These are phyloP conservation scores for Periglandula ipomoeae DNA, from an alignment of 2,329 filamentous ascomycete species.

Conservation along the genomic window DNA sequence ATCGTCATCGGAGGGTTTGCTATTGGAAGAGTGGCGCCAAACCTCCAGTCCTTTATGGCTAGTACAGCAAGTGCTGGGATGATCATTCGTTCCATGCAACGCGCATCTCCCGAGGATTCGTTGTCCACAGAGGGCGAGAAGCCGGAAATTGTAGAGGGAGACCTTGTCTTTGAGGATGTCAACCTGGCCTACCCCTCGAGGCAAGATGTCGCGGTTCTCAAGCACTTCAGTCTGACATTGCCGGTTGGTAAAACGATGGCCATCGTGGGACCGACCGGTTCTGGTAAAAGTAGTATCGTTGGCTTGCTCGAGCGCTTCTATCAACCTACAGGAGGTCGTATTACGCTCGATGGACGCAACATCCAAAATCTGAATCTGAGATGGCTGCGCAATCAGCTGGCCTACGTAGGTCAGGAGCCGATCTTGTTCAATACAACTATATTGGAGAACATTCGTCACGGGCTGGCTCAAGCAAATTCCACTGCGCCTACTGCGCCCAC, in stretches of 20 bases:
- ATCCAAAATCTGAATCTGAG: neutral
- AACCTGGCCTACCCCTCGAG: neutral
- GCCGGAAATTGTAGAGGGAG: neutral
- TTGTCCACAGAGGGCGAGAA: neutral
- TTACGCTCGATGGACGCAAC: neutral
- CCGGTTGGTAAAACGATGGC: neutral
- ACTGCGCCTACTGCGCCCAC: too few species aligned
- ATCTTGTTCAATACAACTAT: neutral
- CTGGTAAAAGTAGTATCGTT: neutral
- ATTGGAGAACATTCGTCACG: neutral
- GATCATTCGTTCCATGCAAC: neutral
- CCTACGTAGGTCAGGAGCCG: neutral
- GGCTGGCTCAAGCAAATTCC: too few species aligned
- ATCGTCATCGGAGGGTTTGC: too few species aligned
- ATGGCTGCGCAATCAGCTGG: too few species aligned
- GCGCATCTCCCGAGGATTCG: slow-evolving; percentile 1
- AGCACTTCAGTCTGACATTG: neutral
- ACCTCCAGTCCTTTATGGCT: neutral
- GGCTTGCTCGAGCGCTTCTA: neutral
- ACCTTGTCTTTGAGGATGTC: slow-evolving; percentile 1
- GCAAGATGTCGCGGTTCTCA: neutral
- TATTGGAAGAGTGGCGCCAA: slow-evolving; percentile 1
- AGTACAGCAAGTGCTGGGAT: neutral
- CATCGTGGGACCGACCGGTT: neutral
- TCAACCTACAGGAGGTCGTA: neutral